These are phyloP conservation scores for Epichloe uncinata DNA, from an alignment of 2,329 filamentous ascomycete genomes.

Conservation along the genomic window DNA sequence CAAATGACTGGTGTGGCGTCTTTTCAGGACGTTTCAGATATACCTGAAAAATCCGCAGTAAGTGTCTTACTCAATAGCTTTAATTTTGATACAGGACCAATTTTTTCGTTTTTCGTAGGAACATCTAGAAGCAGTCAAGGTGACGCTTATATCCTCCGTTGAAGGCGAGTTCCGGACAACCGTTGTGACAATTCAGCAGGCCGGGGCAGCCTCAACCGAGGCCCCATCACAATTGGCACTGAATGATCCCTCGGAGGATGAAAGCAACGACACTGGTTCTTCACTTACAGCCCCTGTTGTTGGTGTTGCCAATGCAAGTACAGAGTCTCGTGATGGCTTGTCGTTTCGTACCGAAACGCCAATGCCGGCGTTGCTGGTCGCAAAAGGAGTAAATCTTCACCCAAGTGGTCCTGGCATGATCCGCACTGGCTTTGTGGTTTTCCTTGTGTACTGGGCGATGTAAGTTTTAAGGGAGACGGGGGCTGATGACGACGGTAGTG, in stretches of 20 bases:
- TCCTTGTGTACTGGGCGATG: neutral
- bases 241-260: neutral
- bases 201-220: neutral
- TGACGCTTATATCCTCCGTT: conserved; percentile 14
- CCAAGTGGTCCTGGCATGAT: neutral
- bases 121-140: conserved; percentile 1
- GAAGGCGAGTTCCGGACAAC: conserved; percentile 11
- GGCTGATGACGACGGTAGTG: neutral
- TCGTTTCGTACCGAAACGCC: neutral
- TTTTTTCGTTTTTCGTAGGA: neutral
- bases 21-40: neutral
- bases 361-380: conserved; percentile 1
- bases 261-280: neutral
- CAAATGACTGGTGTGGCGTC: conserved; percentile 1
- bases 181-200: conserved; percentile 6
- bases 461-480: neutral
- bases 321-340: neutral
- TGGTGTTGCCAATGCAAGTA: neutral
- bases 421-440: neutral
- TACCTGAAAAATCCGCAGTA: neutral
- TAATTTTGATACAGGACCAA: neutral
- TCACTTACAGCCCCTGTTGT: neutral
- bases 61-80: neutral
- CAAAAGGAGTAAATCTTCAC: neutral
- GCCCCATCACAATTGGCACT: neutral